Conservation (phyloP, 345 rosid genomes). For the Citrus glauca region DNA sequence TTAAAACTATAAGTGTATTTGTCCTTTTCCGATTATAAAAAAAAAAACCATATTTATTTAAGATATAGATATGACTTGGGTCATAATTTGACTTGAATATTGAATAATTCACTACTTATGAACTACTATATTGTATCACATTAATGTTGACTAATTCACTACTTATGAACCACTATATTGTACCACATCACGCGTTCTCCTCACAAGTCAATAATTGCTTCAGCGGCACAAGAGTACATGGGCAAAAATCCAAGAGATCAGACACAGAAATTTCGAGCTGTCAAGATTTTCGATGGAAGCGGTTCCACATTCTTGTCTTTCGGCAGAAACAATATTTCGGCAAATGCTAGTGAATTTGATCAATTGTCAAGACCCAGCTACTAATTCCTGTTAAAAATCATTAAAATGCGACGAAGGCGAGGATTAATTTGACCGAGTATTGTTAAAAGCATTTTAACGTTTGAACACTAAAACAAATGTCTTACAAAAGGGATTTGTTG, state of each 20-base stretch:
- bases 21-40: too few species aligned
- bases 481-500: neutral
- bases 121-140: neutral
- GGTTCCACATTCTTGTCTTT: neutral
- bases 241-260: neutral
- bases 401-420: neutral
- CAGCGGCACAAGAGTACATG: too few species aligned
- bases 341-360: neutral
- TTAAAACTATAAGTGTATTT: too few species aligned
- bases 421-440: neutral
- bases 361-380: neutral
- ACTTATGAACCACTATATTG: too few species aligned
- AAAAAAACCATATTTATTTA: too few species aligned
- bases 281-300: neutral
- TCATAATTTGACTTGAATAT: too few species aligned
- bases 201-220: too few species aligned
- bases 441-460: too few species aligned
- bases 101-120: neutral
- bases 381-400: neutral
- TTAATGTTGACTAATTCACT: too few species aligned
- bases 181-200: too few species aligned
- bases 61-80: neutral
- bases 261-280: neutral
- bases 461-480: neutral
- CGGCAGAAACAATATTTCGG: neutral